Evolutionary conservation across 2,329 filamentous ascomycete genomes (phyloP).

Genomic region (Raffaelea albimanens): DNA sequence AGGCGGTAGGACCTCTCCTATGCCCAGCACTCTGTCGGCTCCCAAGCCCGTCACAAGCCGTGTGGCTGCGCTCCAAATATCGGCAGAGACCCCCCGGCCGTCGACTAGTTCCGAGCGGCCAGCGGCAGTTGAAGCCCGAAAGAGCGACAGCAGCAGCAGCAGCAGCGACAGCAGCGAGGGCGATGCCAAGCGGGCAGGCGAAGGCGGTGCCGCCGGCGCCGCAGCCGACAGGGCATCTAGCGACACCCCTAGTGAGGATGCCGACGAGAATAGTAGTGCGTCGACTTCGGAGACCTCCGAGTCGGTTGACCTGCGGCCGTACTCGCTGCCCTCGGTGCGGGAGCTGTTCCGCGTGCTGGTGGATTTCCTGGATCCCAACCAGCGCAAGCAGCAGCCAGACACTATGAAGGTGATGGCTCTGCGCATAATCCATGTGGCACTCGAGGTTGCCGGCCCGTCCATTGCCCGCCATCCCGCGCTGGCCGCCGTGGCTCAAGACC

Average conservation of each 20-base stretch:
- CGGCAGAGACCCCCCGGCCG: slow-evolving; percentile 15
- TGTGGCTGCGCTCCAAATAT: too few relatives aligned
- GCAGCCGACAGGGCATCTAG: slow-evolving; percentile 1
- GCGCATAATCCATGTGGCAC: slow-evolving; percentile 90
- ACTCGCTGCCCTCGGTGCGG: slow-evolving; percentile 86
- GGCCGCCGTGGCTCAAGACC: slow-evolving; percentile 81
- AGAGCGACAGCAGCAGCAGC: neutral
- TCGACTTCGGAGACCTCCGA: slow-evolving; percentile 23
- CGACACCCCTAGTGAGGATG: slow-evolving; percentile 8
- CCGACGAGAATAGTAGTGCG: slow-evolving; percentile 11
- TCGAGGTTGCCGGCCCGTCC: slow-evolving; percentile 91
- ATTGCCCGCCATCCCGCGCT: slow-evolving; percentile 88
- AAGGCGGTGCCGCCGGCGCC: slow-evolving; percentile 3
- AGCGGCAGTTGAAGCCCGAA: slow-evolving; percentile 11
- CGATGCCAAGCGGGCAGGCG: neutral
- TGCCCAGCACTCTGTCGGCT: too few relatives aligned
- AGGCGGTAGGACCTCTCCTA: slow-evolving; percentile 5
- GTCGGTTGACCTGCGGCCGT: slow-evolving; percentile 64
- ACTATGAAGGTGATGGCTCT: slow-evolving; percentile 96
- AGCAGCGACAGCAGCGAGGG: slow-evolving; percentile 1
- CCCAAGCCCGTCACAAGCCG: too few relatives aligned
- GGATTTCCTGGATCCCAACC: slow-evolving; percentile 86
- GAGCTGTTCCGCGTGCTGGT: slow-evolving; percentile 92
- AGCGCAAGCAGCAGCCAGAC: slow-evolving; percentile 86
- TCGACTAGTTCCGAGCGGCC: slow-evolving; percentile 19